Evolutionary conservation across 441 rosid genomes (phyloP).

Genomic region (Euphorbia corollata): DNA sequence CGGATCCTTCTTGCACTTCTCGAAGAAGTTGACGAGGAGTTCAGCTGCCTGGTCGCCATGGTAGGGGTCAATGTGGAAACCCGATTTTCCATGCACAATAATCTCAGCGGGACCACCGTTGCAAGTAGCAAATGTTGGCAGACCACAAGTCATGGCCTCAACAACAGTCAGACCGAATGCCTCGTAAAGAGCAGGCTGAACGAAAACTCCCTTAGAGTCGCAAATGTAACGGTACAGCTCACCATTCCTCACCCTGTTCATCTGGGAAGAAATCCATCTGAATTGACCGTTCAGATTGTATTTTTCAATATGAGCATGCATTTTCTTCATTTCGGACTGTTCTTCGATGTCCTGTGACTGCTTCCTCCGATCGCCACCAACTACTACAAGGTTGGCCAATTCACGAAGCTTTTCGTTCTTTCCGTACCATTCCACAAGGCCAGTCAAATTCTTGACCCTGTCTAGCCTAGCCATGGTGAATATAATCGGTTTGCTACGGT

Average conservation of each 20-base stretch:
- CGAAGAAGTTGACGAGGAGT: constrained; percentile 61
- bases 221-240: constrained; percentile 79
- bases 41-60: constrained; percentile 85
- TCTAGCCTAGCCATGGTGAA: constrained; percentile 97
- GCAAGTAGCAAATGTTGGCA: constrained; percentile 87
- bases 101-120: constrained; percentile 97
- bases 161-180: constrained; percentile 89
- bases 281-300: constrained; percentile 79
- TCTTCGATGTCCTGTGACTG: constrained; percentile 75
- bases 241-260: constrained; percentile 79
- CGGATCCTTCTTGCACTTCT: constrained; percentile 60
- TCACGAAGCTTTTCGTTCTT: constrained; percentile 59
- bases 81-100: constrained; percentile 74
- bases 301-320: constrained; percentile 52
- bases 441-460: constrained; percentile 78
- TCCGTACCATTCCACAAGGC: constrained; percentile 94
- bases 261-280: constrained; percentile 92
- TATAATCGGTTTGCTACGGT: constrained; percentile 68
- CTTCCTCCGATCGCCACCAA: constrained; percentile 85
- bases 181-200: constrained; percentile 86
- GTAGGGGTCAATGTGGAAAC: constrained; percentile 88
- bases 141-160: constrained; percentile 92
- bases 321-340: constrained; percentile 82
- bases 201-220: constrained; percentile 81
- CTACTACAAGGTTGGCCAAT: constrained; percentile 74